Percentiles rank a stretch among this genome's conserved stretches.
Evolutionary conservation across 768 basidiomycete species (phyloP).

Genomic region (Leccinellum rugosiceps): DNA sequence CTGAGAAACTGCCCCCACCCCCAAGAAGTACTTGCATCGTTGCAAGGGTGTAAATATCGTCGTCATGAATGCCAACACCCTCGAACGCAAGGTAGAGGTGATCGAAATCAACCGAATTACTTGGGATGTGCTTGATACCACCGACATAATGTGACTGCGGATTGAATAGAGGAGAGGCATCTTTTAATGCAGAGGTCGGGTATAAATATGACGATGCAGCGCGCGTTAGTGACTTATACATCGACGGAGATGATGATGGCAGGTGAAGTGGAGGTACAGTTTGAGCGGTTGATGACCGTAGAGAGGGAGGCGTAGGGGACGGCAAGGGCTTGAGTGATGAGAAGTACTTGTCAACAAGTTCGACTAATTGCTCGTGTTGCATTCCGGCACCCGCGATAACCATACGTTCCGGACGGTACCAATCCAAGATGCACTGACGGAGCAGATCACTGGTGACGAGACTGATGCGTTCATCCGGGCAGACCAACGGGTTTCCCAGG

Average conservation of each 20-base stretch:
- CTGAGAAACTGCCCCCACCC: slow-evolving; percentile 95
- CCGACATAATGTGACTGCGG: slow-evolving; percentile 70
- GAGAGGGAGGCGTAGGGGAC: slow-evolving; percentile 21
- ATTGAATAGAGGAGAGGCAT: slow-evolving; percentile 14
- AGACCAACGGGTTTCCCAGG: slow-evolving; percentile 88
- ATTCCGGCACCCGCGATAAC: slow-evolving; percentile 94
- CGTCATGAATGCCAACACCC: slow-evolving; percentile 85
- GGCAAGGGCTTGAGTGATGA: slow-evolving; percentile 53
- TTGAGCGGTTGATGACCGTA: slow-evolving; percentile 32
- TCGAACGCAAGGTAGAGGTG: slow-evolving; percentile 94
- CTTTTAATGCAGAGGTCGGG: slow-evolving; percentile 25
- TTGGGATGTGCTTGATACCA: slow-evolving; percentile 69
- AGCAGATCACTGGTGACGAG: slow-evolving; percentile 61
- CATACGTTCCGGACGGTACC: slow-evolving; percentile 94
- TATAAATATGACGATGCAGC: slow-evolving; percentile 76
- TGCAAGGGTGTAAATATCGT: slow-evolving; percentile 90
- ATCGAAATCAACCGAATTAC: slow-evolving; percentile 69
- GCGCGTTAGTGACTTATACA: slow-evolving; percentile 68
- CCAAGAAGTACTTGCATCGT: slow-evolving; percentile 94
- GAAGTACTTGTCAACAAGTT: slow-evolving; percentile 81
- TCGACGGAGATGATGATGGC: slow-evolving; percentile 47
- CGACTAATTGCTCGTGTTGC: slow-evolving; percentile 84
- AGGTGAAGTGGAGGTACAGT: slow-evolving; percentile 56
- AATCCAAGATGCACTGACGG: slow-evolving; percentile 62
- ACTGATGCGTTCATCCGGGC: slow-evolving; percentile 80